Conservation (phyloP, 106 monocot genomes). For the Platanthera zijinensis region DNA sequence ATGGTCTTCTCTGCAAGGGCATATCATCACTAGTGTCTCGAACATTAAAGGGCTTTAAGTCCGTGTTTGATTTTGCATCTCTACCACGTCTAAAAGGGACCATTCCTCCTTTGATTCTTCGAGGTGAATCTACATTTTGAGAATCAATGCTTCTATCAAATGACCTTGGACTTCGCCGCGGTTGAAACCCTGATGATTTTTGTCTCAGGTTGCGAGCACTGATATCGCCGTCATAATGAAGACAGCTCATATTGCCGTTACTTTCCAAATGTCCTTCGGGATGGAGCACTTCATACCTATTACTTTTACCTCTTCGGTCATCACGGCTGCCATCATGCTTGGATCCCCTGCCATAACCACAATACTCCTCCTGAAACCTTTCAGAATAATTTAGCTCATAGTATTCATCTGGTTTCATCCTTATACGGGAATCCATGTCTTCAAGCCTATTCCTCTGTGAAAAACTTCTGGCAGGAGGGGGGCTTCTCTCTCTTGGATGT, state of each 20-base stretch:
- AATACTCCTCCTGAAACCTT: conserved; percentile 28
- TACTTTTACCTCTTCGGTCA: conserved; percentile 21
- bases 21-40: conserved; percentile 3
- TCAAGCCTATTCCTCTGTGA: conserved; percentile 29
- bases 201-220: conserved; percentile 15
- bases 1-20: conserved; percentile 12
- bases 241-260: conserved; percentile 18
- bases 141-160: conserved; percentile 18
- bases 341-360: conserved; percentile 18
- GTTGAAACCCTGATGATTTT: conserved; percentile 26
- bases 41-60: conserved; percentile 9
- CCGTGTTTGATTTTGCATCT: conserved; percentile 6
- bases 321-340: conserved; percentile 19
- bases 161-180: conserved; percentile 18
- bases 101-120: conserved; percentile 9
- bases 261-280: conserved; percentile 26
- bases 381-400: conserved; percentile 20
- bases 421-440: conserved; percentile 20
- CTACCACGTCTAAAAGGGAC: conserved; percentile 2
- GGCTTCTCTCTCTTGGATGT: conserved; percentile 29
- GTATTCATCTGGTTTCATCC: conserved; percentile 39
- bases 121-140: conserved; percentile 18
- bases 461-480: conserved; percentile 31
- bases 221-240: conserved; percentile 24
- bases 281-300: conserved; percentile 25